These are phyloP conservation scores for Leccinum imitatum DNA, from an alignment of 768 basidiomycete species.

Conservation along the genomic window DNA sequence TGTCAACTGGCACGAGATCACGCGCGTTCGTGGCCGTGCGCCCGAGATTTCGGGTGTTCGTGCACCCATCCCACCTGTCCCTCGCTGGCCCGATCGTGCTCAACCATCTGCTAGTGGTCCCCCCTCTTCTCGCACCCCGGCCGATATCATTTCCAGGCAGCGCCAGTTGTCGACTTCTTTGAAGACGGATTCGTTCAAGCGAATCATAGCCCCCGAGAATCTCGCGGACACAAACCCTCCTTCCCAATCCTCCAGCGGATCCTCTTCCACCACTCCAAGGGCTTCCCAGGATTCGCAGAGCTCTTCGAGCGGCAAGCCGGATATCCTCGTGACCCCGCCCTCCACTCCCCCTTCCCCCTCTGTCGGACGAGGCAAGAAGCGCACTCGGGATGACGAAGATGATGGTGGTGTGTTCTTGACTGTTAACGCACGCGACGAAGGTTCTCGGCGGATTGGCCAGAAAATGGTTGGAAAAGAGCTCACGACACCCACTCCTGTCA, in stretches of 20 bases:
- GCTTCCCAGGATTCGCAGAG: background rate
- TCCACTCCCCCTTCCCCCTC: slow-evolving; percentile 14
- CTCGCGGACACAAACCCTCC: background rate
- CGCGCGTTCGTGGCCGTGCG: slow-evolving; percentile 16
- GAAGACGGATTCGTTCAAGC: slow-evolving; percentile 15
- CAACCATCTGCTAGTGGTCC: background rate
- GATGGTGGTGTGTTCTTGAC: background rate
- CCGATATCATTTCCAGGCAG: slow-evolving; percentile 13
- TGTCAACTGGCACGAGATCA: slow-evolving; percentile 4
- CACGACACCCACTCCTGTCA: background rate
- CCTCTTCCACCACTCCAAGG: background rate
- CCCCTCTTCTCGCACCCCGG: background rate
- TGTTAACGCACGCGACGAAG: background rate
- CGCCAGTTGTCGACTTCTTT: slow-evolving; percentile 1
- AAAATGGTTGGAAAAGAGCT: background rate
- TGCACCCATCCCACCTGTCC: background rate
- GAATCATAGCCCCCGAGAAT: slow-evolving; percentile 3
- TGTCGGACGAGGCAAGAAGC: slow-evolving; percentile 17
- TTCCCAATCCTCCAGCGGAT: background rate
- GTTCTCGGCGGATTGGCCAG: background rate
- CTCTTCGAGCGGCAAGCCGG: background rate
- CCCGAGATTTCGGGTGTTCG: background rate
- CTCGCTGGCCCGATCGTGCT: slow-evolving; percentile 14
- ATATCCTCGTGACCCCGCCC: background rate
- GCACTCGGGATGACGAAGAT: slow-evolving; percentile 10